Conservation (phyloP, 1,139 yeast genomes). For the Blastobotrys indianensis region DNA sequence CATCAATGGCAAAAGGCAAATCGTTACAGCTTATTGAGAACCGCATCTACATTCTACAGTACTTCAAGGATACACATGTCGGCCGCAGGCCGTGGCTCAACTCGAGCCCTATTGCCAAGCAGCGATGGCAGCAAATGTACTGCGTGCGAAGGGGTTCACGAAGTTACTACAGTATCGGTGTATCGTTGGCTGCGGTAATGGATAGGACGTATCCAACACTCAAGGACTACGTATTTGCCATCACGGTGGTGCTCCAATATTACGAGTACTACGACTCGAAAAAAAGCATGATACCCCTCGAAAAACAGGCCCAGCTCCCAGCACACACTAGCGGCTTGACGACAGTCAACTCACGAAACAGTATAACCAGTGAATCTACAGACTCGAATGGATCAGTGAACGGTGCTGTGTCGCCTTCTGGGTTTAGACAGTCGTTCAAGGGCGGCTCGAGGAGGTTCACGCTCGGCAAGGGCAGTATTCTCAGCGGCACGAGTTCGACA, state of each 20-base stretch:
- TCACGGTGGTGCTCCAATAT: conserved; percentile 14
- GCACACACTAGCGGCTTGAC: neutral
- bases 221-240: conserved; percentile 14
- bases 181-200: conserved; percentile 9
- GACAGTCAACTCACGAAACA: neutral
- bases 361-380: neutral
- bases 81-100: conserved; percentile 16
- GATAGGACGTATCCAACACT: conserved; percentile 9
- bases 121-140: conserved; percentile 12
- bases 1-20: conserved; percentile 8
- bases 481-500: neutral
- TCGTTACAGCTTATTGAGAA: conserved; percentile 6
- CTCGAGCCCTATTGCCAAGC: conserved; percentile 6
- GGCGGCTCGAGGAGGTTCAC: neutral
- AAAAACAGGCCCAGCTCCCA: conserved; percentile 1
- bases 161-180: conserved; percentile 11
- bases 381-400: neutral
- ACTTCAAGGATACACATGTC: conserved; percentile 12
- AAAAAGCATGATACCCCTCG: conserved; percentile 6
- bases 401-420: neutral
- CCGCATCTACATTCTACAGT: conserved; percentile 9
- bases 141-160: conserved; percentile 6
- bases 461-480: neutral
- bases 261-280: conserved; percentile 16
- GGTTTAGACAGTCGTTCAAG: neutral